Evolutionary conservation across 164 flowering plant genomes (phyloP), one percentile per base, ranked within the genome.

Genomic region (Warburgia ugandensis): DNA sequence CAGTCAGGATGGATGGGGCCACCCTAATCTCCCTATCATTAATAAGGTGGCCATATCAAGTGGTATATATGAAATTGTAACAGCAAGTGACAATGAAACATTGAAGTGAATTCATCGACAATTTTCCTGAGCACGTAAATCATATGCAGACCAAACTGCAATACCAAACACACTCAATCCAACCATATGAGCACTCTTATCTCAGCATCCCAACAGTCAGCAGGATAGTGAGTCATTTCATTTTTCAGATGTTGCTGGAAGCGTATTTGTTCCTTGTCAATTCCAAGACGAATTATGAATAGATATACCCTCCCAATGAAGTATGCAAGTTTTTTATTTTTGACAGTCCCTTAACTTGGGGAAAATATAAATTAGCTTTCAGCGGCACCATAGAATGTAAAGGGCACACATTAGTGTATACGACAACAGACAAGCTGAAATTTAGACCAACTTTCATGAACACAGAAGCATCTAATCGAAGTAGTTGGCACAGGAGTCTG

Each of bases 141-240:
- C 97, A 63, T 77, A 88, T 38, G 99, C 94, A 56, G 99, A 92
- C 64, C 97, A 78, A 69, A 88, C 99, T 31, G 99, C 99, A 67
- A 92, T 92, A 32, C 97, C 97, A 62, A n/a, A 92, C 95, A 80
- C 95, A 92, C 49, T 89, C 95, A 59, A 92, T 82, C 97, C 99
- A 94, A 22, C 99, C 99, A 75, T 79, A 82, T 5, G 99, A 94
- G 52, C 86, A 75, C 62, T 89, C 95, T n/a, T 43, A 94, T 89
- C 70, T 94, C 99, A 57, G 99, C 99, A 77, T 89, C 99, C 99
- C 99, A 92, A 63, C 99, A 92, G 60, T 92, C 97, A 21, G 91
- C 91, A 49, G 97, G 95, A 82, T 94, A 94, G 55, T 94, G 97
- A 29, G 99, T 94, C 99, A 92, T 92, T 71, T 92, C 99, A 61